These are phyloP conservation scores for Calendula officinalis DNA, from an alignment of 129 eudicot genomes.

Conservation along the genomic window DNA sequence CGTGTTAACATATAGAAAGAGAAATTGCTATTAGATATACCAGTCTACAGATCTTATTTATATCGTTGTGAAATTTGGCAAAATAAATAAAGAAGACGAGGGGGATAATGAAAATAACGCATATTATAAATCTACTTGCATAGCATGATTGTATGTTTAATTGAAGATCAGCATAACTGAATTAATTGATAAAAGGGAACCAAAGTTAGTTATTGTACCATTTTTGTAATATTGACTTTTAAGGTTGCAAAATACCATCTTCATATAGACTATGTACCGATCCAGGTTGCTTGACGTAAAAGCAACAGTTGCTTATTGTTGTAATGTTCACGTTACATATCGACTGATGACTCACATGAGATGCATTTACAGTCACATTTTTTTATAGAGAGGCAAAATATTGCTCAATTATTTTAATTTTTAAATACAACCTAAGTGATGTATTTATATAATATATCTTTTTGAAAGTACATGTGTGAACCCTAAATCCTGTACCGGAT, in stretches of 20 bases:
- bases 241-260: neutral
- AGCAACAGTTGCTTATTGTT: conserved; percentile 19
- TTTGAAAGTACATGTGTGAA: no score
- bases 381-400: neutral
- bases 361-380: neutral
- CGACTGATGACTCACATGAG: neutral
- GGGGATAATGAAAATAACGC: no score
- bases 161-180: no score
- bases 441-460: neutral
- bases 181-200: no score
- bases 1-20: neutral
- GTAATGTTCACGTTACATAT: conserved; percentile 19
- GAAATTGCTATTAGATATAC: no score
- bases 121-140: no score
- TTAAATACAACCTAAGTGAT: neutral
- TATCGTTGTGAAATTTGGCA: no score
- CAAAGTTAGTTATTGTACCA: neutral
- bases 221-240: conserved; percentile 20
- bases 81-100: no score
- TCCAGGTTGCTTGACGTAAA: conserved; percentile 21
- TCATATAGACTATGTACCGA: conserved; percentile 10
- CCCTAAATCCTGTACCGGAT: no score
- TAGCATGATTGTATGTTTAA: no score
- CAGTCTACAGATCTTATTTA: no score
- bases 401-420: neutral